Evolutionary conservation across 2,329 filamentous ascomycete genomes (phyloP).

Genomic region (Pseudocercospora macadamiae): DNA sequence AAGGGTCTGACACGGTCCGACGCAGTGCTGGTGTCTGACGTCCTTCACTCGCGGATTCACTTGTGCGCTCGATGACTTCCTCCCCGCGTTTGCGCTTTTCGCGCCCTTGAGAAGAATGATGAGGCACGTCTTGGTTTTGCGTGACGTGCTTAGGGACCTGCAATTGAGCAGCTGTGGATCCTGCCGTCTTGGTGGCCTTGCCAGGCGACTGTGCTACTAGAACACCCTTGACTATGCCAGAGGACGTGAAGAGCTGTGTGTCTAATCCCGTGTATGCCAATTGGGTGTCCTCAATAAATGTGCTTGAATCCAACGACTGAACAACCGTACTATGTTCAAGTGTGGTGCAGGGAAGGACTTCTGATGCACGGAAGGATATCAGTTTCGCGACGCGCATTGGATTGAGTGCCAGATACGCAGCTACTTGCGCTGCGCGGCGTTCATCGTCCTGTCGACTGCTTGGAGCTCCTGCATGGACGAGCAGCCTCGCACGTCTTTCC

Average conservation of each 20-base stretch:
- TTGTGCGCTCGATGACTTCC: not conserved
- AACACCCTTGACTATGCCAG: constrained; percentile 12
- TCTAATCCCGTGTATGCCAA: constrained; percentile 45
- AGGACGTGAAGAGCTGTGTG: constrained; percentile 44
- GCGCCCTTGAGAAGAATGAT: too few species aligned
- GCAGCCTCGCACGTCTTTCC: constrained; percentile 33
- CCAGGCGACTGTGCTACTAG: too few species aligned
- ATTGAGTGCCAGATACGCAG: constrained; percentile 39
- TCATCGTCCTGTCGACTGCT: constrained; percentile 47
- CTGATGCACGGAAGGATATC: not conserved
- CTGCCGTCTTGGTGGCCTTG: too few species aligned
- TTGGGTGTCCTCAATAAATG: constrained; percentile 48
- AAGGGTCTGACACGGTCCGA: not conserved
- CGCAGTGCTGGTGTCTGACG: not conserved
- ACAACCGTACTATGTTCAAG: too few species aligned
- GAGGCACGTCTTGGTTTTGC: not conserved
- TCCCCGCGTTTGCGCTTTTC: not conserved
- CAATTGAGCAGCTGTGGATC: too few species aligned
- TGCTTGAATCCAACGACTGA: too few species aligned
- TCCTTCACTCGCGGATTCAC: not conserved
- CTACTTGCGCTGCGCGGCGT: constrained; percentile 43
- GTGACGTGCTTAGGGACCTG: too few species aligned
- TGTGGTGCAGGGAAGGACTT: not conserved
- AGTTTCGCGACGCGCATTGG: constrained; percentile 3
- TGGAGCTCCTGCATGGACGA: constrained; percentile 51